Evolutionary conservation across 345 rosid species (phyloP), one percentile per base, ranked within the genome.

Genomic region (Luvunga scandens): DNA sequence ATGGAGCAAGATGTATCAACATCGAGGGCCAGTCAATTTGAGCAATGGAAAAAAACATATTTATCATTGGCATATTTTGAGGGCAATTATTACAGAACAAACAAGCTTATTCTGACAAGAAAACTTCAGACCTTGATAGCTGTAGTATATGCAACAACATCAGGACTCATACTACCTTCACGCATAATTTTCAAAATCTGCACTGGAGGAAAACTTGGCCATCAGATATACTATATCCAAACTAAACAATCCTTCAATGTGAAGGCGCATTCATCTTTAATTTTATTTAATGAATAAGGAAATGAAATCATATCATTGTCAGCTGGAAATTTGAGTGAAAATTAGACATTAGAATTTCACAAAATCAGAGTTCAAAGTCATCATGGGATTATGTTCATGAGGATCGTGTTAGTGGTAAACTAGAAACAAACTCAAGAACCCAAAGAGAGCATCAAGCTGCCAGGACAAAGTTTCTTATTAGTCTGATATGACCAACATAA

Each of bases 161-260:
- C 99, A 66, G 98, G 99, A 81, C 86, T 86, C 78, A 89, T 81
- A 81, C 92, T 93, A 80, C 83, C 89, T 61, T 65, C 66, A 77
- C 80, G 88, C 99, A 95, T 95, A 67, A 74, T 85, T 87, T 87
- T 91, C 90, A 95, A 82, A 81, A 89, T 92, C 99, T 95, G 99
- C 87, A 81, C 79, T 79, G 85, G 80, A 80, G 31, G 39, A 53
- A 78, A 79, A 70, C 82, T 66, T 33, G 25, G 38, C 75, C 75
- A 78, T 81, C 57, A 87, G 87, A 78, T 75, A 81, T 50, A 78
- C 27, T 75, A 45, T 61, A 45, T 71, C 53, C 72, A 21, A 66
- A 33, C 55, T 12, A 25, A 33, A 2, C 5, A 31, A 33, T 68
- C 45, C 36, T 55, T 67, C 56, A 75, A 39, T 56, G 24, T 3